A percentile compares a stretch with the other conserved stretches of the same genome.
These are phyloP conservation scores for Fusarium setosum DNA, from an alignment of 2,329 filamentous ascomycete species.

Conservation along the genomic window DNA sequence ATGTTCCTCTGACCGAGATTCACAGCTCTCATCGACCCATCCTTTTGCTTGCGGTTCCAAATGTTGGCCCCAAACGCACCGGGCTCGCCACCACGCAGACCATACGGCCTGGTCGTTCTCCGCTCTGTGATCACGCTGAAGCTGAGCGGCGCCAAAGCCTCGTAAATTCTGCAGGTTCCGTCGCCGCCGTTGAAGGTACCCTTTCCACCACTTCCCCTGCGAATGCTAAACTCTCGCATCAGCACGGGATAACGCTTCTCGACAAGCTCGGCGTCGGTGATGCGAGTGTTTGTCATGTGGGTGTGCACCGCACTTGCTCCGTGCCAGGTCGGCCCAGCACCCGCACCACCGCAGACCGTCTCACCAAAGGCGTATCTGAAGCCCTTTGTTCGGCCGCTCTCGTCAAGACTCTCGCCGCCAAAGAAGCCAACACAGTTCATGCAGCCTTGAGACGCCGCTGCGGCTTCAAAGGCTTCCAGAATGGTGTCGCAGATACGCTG, in stretches of 20 bases:
- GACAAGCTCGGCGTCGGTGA: constrained; percentile 47
- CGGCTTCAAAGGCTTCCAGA: constrained; percentile 78
- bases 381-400: constrained; percentile 13
- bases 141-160: constrained; percentile 81
- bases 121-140: constrained; percentile 82
- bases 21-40: constrained; percentile 47
- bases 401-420: constrained; percentile 59
- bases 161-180: constrained; percentile 82
- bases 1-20: constrained; percentile 22
- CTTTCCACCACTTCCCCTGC: constrained; percentile 59
- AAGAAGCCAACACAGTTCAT: constrained; percentile 85
- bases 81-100: constrained; percentile 76
- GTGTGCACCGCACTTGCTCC: constrained; percentile 43
- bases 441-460: constrained; percentile 79
- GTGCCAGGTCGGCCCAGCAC: constrained; percentile 42
- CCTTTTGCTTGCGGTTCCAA: constrained; percentile 61
- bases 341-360: constrained; percentile 45
- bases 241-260: constrained; percentile 47
- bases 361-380: constrained; percentile 44
- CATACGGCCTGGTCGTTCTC: constrained; percentile 79
- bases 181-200: constrained; percentile 77
- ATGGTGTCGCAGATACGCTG: constrained; percentile 69
- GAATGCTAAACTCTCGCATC: constrained; percentile 43
- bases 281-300: constrained; percentile 51
- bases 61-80: constrained; percentile 75